Conservation (phyloP, 208 protist species). For the Leishmania turanica region DNA sequence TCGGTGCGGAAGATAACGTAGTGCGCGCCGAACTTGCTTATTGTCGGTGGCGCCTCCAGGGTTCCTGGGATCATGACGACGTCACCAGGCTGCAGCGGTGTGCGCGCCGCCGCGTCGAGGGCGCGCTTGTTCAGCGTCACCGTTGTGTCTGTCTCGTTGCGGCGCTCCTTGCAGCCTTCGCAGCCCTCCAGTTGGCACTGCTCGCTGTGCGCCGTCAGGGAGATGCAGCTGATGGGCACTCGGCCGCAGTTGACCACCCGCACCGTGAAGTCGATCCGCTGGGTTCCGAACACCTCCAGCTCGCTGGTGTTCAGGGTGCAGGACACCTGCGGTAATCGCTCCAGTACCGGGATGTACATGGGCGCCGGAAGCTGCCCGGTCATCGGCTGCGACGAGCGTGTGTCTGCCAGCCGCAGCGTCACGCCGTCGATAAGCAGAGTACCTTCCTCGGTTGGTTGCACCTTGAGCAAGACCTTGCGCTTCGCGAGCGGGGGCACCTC, state of each 20-base stretch:
- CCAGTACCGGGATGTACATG: constrained; percentile 72
- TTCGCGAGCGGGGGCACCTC: constrained; percentile 53
- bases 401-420: constrained; percentile 43
- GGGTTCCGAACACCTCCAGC: constrained; percentile 82
- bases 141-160: constrained; percentile 27
- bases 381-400: constrained; percentile 44
- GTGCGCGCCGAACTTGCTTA: constrained; percentile 52
- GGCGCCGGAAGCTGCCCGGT: constrained; percentile 35
- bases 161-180: constrained; percentile 78
- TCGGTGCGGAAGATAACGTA: constrained; percentile 82
- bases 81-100: constrained; percentile 66
- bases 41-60: constrained; percentile 55
- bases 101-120: constrained; percentile 32
- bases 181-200: constrained; percentile 84
- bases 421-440: constrained; percentile 71
- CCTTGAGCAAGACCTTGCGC: constrained; percentile 57
- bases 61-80: constrained; percentile 57
- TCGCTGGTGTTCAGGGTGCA: constrained; percentile 74
- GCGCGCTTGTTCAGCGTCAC: constrained; percentile 67
- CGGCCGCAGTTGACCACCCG: constrained; percentile 73
- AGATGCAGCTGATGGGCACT: constrained; percentile 65
- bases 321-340: constrained; percentile 74
- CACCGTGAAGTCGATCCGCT: constrained; percentile 68
- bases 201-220: constrained; percentile 81
- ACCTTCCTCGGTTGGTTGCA: constrained; percentile 68